A percentile compares a stretch with the other conserved stretches of the same genome.
phyloP scores from a whole-genome alignment of 192 early-diverging fungal genomes.

The Piromyces finnis region DNA sequence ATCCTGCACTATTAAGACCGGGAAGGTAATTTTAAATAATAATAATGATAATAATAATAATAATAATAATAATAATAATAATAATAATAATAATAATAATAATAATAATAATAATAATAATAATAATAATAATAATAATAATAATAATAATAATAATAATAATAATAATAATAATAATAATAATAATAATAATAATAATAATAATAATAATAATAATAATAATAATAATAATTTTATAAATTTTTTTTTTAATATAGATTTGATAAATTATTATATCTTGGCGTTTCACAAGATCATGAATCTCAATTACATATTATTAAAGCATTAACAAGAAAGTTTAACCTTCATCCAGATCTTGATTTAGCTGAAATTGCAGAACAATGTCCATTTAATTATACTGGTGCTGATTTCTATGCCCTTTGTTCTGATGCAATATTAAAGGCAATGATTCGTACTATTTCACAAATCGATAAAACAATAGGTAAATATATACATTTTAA shows the following conservation, averaged over 20 bases:
- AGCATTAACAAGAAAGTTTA: constrained; percentile 91
- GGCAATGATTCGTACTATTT: constrained; percentile 79
- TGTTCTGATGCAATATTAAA: constrained; percentile 95
- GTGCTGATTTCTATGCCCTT: constrained; percentile 96
- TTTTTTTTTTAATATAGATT: constrained; percentile 29
- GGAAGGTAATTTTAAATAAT: constrained; percentile 32
- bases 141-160: too few relatives aligned
- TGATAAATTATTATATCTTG: constrained; percentile 91
- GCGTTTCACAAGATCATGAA: constrained; percentile 79
- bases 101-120: too few relatives aligned
- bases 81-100: too few relatives aligned
- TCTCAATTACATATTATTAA: constrained; percentile 73
- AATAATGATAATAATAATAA: too few relatives aligned
- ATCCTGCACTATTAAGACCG: constrained; percentile 81
- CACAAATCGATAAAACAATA: constrained; percentile 38
- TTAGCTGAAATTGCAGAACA: constrained; percentile 54
- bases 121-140: too few relatives aligned
- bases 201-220: too few relatives aligned
- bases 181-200: too few relatives aligned
- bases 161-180: too few relatives aligned
- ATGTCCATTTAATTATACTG: constrained; percentile 86
- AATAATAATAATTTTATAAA: neutral
- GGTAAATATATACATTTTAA: constrained; percentile 9
- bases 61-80: too few relatives aligned
- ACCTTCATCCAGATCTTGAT: constrained; percentile 60